These are phyloP conservation scores for Mitragyna speciosa DNA, from an alignment of 257 asterid genomes.

Conservation along the genomic window DNA sequence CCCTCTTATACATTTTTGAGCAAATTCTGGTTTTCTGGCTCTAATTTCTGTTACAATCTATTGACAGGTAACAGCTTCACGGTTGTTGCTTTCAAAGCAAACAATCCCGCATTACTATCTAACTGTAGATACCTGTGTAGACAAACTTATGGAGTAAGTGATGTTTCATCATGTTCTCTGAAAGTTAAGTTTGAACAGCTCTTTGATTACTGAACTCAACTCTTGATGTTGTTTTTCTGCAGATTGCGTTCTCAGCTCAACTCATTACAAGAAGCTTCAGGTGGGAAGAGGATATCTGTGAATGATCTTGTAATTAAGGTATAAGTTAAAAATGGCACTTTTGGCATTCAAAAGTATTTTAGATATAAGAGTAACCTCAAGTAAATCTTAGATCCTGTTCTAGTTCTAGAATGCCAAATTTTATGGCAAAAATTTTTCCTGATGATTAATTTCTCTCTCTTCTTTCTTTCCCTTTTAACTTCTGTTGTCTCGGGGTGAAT, in stretches of 20 bases:
- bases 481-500: background rate
- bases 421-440: background rate
- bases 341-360: background rate
- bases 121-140: conserved; percentile 92
- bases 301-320: conserved; percentile 98
- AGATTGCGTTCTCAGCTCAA: conserved; percentile 81
- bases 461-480: background rate
- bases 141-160: conserved; percentile 95
- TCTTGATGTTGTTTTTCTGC: conserved; percentile 27
- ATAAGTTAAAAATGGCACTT: conserved; percentile 19
- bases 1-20: background rate
- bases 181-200: conserved; percentile 10
- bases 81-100: conserved; percentile 85
- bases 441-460: background rate
- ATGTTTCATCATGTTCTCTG: conserved; percentile 9
- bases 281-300: conserved; percentile 86
- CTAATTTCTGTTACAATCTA: conserved; percentile 20
- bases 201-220: conserved; percentile 17
- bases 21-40: background rate
- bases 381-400: background rate
- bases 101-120: conserved; percentile 96
- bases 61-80: conserved; percentile 83
- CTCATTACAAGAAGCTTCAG: conserved; percentile 89
- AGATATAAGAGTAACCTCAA: background rate
- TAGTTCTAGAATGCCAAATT: background rate